Conservation (phyloP, 495 filamentous ascomycete species). For the Hypoxylon crocopeplum region DNA sequence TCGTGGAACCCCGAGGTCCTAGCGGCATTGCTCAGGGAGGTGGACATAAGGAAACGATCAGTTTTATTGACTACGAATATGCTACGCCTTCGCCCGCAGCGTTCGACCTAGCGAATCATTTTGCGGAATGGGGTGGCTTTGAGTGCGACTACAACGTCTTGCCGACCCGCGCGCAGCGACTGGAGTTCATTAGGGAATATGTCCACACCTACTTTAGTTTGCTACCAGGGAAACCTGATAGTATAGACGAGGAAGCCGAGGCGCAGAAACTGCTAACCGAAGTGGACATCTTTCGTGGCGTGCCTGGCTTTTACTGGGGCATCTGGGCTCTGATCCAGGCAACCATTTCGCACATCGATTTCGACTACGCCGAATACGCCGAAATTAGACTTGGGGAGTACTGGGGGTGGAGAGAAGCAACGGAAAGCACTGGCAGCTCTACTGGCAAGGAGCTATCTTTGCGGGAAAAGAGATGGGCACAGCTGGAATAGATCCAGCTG, state of each 20-base stretch:
- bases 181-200: slow-evolving; percentile 85
- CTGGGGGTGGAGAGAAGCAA: slow-evolving; percentile 88
- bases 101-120: slow-evolving; percentile 99
- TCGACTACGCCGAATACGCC: slow-evolving; percentile 94
- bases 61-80: slow-evolving; percentile 99
- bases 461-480: slow-evolving; percentile 85
- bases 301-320: slow-evolving; percentile 90
- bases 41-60: slow-evolving; percentile 57
- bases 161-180: slow-evolving; percentile 77
- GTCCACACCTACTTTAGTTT: slow-evolving; percentile 64
- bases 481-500: slow-evolving; percentile 41
- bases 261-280: slow-evolving; percentile 68
- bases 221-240: slow-evolving; percentile 46
- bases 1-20: slow-evolving; percentile 58
- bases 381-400: slow-evolving; percentile 90
- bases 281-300: slow-evolving; percentile 85
- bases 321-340: slow-evolving; percentile 98
- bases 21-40: slow-evolving; percentile 33
- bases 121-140: slow-evolving; percentile 97
- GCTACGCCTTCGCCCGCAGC: slow-evolving; percentile 91
- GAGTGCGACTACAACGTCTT: slow-evolving; percentile 89
- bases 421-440: slow-evolving; percentile 63
- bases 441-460: slow-evolving; percentile 68
- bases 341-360: slow-evolving; percentile 93
- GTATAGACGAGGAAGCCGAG: slow-evolving; percentile 65